Base-by-base conservation (phyloP, 2,329 filamentous ascomycete species). In the Epichloe glyceriae region DNA sequence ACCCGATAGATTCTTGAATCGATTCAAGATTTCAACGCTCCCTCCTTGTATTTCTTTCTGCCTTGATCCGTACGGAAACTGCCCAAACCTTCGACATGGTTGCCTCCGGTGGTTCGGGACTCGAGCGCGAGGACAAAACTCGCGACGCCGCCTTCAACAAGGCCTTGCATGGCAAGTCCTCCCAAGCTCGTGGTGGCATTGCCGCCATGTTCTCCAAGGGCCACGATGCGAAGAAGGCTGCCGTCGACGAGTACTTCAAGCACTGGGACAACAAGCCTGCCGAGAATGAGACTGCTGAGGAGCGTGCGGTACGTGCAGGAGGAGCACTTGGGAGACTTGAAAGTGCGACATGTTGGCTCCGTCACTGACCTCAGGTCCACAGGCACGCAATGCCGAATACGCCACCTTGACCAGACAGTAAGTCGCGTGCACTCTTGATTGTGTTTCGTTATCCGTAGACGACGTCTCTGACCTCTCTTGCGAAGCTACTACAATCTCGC, bases 81-180 rank as follows among this genome's bases (percentile, higher is more conserved):
- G n/a, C 4, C 4, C 44, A 38, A 47, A 45, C 42, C 60, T 62
- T 69, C 66, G 70, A 67, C 63, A 73, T 75, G 72, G 67, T 70
- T 58, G 59, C 65, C 52, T 65, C 69, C 51, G 58, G 56, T 52
- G 58, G 56, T 52, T 60, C 60, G 50, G 60, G 62, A 54, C 84
- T 95, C 66, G 88, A 95, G 77, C 72, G 75, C 63, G 88, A 95
- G 72, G 82, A 95, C 67, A 85, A 90, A 68, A 66, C 71, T 64
- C 88, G 89, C 60, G 89, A 95, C 85, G 87, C 88, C 56, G 85
- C 80, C 59, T 95, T 95, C 78, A 90, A 88, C 76, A 86, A 88
- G 73, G 87, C 82, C 58, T 76, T 95, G 74, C 90, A 96, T 70
- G 88, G 78, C 62, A 68, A 67, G 55, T 88, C 87, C 50, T 75